Evolutionary conservation across 345 rosid genomes (phyloP), one percentile per base, ranked within the genome.

Genomic region (Salix caprea): DNA sequence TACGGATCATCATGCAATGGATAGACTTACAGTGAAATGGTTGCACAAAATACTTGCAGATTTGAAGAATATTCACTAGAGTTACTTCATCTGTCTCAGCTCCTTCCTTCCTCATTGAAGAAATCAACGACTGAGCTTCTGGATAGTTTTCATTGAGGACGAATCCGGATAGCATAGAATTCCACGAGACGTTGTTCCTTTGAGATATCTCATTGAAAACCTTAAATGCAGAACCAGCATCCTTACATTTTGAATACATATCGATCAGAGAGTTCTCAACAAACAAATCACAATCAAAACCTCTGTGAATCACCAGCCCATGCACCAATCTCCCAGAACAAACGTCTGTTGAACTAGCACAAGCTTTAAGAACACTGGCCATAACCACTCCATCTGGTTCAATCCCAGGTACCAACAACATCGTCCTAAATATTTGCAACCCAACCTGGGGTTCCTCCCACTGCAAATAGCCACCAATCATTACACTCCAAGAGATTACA

Each of bases 401-500:
- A 79, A 81, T 82, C 67, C 62, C 42, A 7, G 13, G 84, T 74
- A 42, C 72, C 0, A 16, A 70, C 70, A 90, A 77, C 97, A 93
- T 93, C 79, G 85, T 69, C 39, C 7, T 73, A 64, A 93, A 91
- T 81, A 90, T 66, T n/a, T 68, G 44, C 80, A 83, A 77, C 44
- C 89, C 91, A 77, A 71, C 5, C 28, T 70, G 75, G 52, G 89
- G 82, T 60, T 86, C 88, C 24, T 76, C 78, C 15, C 68, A 75
- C 40, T 83, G 85, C 80, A 85, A 84, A 87, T 86, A 86, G 52
- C 91, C 90, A 56, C 78, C 78, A 1, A 91, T 89, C 76, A 87
- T 80, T 73, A 88, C 84, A 81, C 91, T 90, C 93, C 92, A 90
- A 7, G 92, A 88, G 68, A 89, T 85, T 62, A 89, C 90, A 70